Percentiles rank a stretch among this genome's conserved stretches.
phyloP scores from a whole-genome alignment of 805 yeast genomes.

The Candida yuanshanica region DNA sequence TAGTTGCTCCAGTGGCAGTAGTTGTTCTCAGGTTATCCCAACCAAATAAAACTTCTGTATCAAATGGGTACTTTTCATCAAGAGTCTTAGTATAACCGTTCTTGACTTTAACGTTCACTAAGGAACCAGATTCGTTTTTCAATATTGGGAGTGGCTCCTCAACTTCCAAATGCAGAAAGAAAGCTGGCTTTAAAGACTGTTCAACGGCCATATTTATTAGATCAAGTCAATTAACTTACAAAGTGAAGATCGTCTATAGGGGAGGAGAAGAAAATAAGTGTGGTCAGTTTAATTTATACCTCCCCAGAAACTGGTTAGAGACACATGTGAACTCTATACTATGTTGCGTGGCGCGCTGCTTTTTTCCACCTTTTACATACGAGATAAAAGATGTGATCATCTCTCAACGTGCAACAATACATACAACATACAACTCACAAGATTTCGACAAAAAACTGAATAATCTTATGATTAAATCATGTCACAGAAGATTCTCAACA shows the following conservation, averaged over 20 bases:
- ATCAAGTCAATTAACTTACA: too few relatives aligned
- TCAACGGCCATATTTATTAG: constrained; percentile 7
- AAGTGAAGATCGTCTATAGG: too few relatives aligned
- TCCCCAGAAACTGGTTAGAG: too few relatives aligned
- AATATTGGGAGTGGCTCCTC: constrained; percentile 28
- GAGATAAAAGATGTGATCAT: too few relatives aligned
- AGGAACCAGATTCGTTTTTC: constrained; percentile 22
- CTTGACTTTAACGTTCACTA: constrained; percentile 26
- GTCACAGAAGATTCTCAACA: background rate
- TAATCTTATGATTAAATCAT: too few relatives aligned
- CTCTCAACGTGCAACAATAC: too few relatives aligned
- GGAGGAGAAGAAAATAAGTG: background rate
- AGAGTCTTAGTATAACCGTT: constrained; percentile 34
- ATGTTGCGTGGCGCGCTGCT: too few relatives aligned
- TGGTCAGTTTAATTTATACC: background rate
- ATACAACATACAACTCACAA: too few relatives aligned
- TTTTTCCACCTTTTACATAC: too few relatives aligned
- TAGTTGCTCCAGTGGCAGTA: constrained; percentile 23
- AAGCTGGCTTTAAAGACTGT: constrained; percentile 28
- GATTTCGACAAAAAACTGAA: too few relatives aligned
- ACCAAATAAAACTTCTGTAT: constrained; percentile 34
- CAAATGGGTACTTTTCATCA: constrained; percentile 33
- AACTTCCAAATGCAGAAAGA: constrained; percentile 31
- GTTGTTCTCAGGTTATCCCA: constrained; percentile 41
- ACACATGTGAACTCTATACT: too few relatives aligned